A percentile compares a stretch with the other conserved stretches of the same genome.
phyloP scores from a whole-genome alignment of 768 basidiomycete genomes.

The Phylloporus sp. region DNA sequence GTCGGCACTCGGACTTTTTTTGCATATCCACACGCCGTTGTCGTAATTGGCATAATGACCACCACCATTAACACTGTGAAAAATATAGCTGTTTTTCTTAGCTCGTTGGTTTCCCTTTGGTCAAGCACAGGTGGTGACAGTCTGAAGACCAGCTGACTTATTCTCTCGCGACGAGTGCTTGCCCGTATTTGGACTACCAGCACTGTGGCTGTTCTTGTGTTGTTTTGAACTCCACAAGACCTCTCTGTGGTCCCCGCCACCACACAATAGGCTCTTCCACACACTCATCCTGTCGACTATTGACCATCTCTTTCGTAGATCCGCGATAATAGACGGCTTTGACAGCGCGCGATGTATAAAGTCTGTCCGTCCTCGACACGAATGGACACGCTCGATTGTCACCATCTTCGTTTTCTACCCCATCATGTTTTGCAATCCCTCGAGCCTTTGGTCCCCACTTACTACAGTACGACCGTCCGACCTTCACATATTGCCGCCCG shows the following conservation, averaged over 20 bases:
- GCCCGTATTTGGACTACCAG: no score
- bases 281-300: neutral
- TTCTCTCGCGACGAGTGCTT: no score
- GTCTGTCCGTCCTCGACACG: neutral
- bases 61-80: no score
- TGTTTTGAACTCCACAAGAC: neutral
- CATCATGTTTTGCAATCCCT: no score
- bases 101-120: neutral
- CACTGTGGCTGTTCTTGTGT: no score
- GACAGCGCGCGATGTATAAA: conserved; percentile 9
- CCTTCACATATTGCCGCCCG: no score
- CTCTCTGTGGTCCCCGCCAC: conserved; percentile 1
- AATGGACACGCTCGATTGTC: neutral
- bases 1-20: conserved; percentile 5
- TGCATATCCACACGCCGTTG: neutral
- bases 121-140: neutral
- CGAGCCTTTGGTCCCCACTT: no score
- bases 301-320: neutral
- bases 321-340: neutral
- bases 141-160: neutral
- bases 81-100: conserved; percentile 1
- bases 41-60: conserved; percentile 1
- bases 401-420: neutral
- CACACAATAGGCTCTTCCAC: neutral
- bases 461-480: no score